A percentile compares a stretch with the other conserved stretches of the same genome.
phyloP scores from a whole-genome alignment of 2,329 filamentous ascomycete species.

The Lasiodiplodia gonubiensis region DNA sequence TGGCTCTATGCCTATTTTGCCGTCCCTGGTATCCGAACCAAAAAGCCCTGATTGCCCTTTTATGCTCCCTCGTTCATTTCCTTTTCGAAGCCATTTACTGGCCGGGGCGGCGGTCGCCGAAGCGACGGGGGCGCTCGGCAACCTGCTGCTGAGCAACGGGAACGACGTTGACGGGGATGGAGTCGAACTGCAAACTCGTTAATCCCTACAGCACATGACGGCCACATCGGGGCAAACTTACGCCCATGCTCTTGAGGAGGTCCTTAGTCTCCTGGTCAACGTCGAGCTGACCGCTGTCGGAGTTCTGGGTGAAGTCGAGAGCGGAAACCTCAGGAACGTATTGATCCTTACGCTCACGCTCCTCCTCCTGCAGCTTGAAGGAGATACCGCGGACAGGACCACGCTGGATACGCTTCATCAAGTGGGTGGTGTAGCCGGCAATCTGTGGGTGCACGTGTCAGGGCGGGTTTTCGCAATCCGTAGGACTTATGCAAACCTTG shows the following conservation, averaged over 20 bases:
- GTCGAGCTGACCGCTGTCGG: constrained; percentile 90
- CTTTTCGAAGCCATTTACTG: constrained; percentile 35
- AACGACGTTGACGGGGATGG: constrained; percentile 95
- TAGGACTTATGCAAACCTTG: constrained; percentile 70
- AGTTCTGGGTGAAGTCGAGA: constrained; percentile 95
- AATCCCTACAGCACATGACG: neutral
- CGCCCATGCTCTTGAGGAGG: constrained; percentile 96
- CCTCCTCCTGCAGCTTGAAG: constrained; percentile 99
- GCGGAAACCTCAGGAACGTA: constrained; percentile 99
- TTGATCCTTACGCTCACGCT: constrained; percentile 99
- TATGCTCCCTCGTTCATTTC: constrained; percentile 35
- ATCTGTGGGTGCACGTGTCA: constrained; percentile 63
- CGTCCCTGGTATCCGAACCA: constrained; percentile 41
- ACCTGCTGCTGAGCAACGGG: constrained; percentile 87
- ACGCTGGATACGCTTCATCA: constrained; percentile 99
- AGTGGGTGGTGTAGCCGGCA: constrained; percentile 87
- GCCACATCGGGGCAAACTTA: constrained; percentile 62
- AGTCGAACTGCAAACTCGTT: constrained; percentile 76
- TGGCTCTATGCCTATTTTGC: constrained; percentile 41
- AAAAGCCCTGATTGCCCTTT: constrained; percentile 27
- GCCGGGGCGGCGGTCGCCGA: constrained; percentile 65
- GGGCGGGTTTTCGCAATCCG: constrained; percentile 55
- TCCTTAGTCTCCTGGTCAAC: constrained; percentile 99
- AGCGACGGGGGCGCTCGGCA: constrained; percentile 80
- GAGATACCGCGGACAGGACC: constrained; percentile 99